phyloP scores from a whole-genome alignment of 805 yeast genomes.

The Metschnikowia lachancei region DNA sequence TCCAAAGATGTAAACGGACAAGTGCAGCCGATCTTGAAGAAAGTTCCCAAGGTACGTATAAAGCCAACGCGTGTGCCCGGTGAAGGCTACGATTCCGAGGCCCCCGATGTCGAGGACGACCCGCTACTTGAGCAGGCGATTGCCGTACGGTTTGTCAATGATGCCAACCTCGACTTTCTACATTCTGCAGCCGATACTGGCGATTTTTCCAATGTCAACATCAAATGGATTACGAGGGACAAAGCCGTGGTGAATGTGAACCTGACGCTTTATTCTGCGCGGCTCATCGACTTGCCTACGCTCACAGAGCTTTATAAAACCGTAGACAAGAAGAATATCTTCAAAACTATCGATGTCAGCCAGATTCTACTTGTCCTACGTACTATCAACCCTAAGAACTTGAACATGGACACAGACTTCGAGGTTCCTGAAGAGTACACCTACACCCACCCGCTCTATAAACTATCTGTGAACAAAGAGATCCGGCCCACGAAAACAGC shows the following conservation, averaged over 20 bases:
- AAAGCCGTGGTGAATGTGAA: constrained; percentile 75
- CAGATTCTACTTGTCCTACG: constrained; percentile 80
- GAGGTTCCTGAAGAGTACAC: constrained; percentile 37
- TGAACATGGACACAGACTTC: constrained; percentile 47
- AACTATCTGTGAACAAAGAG: constrained; percentile 33
- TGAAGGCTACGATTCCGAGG: constrained; percentile 96
- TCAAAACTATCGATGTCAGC: constrained; percentile 80
- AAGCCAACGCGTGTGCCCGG: constrained; percentile 75
- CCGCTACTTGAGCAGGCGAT: constrained; percentile 89
- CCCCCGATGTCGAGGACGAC: constrained; percentile 93
- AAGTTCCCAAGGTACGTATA: constrained; percentile 47
- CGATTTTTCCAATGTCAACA: constrained; percentile 65
- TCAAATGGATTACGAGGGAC: constrained; percentile 80
- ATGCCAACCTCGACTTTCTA: constrained; percentile 66
- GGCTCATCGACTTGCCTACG: constrained; percentile 86
- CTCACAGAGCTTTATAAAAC: constrained; percentile 84
- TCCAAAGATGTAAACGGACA: constrained; percentile 2
- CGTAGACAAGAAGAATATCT: constrained; percentile 81
- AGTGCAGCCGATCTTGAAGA: constrained; percentile 13
- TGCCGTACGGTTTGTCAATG: constrained; percentile 69
- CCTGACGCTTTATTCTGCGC: constrained; percentile 72
- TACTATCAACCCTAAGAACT: constrained; percentile 38
- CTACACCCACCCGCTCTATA: constrained; percentile 41
- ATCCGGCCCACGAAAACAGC: constrained; percentile 46
- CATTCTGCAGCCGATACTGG: constrained; percentile 75